Conservation (phyloP, 1,284 basidiomycete genomes). For the Cystobasidium pallidum region DNA sequence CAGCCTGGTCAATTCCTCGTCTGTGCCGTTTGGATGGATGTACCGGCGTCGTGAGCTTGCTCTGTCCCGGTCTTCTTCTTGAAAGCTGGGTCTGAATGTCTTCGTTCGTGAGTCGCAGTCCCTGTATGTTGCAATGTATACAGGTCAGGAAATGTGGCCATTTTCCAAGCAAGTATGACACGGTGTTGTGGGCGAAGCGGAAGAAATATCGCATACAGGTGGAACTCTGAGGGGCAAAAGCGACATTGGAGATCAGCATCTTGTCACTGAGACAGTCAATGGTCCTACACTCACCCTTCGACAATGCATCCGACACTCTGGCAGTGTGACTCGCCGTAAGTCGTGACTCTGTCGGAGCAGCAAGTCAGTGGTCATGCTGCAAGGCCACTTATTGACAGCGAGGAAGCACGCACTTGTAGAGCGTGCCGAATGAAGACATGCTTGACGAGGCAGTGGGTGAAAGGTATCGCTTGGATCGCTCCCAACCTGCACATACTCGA, state of each 20-base stretch:
- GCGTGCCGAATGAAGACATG: slow-evolving; percentile 43
- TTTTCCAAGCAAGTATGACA: slow-evolving; percentile 15
- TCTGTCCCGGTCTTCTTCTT: slow-evolving; percentile 91
- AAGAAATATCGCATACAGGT: slow-evolving; percentile 21
- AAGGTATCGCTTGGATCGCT: background rate
- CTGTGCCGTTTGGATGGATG: background rate
- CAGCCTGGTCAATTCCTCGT: background rate
- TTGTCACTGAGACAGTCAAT: background rate
- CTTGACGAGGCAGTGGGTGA: slow-evolving; percentile 1
- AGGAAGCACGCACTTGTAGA: slow-evolving; percentile 36
- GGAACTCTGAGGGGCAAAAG: slow-evolving; percentile 72
- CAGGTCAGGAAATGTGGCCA: slow-evolving; percentile 13
- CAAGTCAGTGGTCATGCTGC: slow-evolving; percentile 58
- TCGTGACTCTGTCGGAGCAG: slow-evolving; percentile 95
- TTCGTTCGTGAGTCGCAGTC: slow-evolving; percentile 73
- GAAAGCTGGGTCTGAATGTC: slow-evolving; percentile 94
- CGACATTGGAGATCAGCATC: slow-evolving; percentile 62
- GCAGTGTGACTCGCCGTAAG: slow-evolving; percentile 97
- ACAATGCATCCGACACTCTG: slow-evolving; percentile 96
- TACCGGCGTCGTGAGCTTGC: slow-evolving; percentile 94
- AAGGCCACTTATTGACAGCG: slow-evolving; percentile 4
- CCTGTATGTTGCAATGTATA: slow-evolving; percentile 61
- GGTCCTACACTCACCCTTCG: slow-evolving; percentile 56
- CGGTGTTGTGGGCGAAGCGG: background rate
- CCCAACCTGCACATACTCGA: background rate